phyloP scores from a whole-genome alignment of 495 filamentous ascomycete species.

The Achaetomiella virescens region DNA sequence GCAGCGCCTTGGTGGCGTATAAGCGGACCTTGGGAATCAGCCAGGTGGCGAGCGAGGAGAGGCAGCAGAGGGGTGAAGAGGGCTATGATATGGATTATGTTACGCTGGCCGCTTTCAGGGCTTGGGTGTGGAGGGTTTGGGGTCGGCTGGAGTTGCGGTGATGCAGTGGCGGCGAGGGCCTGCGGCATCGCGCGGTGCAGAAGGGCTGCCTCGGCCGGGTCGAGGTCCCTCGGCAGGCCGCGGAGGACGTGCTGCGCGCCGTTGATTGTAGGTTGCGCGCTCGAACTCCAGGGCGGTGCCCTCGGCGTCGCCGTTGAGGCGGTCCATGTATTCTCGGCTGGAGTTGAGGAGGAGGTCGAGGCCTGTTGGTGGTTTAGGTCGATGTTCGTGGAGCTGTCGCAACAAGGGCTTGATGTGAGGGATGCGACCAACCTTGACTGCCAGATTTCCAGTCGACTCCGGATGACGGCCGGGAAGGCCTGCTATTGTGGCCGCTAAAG shows the following conservation, averaged over 20 bases:
- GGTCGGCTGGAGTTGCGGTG: not conserved
- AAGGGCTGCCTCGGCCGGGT: conserved; percentile 37
- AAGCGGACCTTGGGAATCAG: not conserved
- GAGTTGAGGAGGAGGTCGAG: conserved; percentile 16
- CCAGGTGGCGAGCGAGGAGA: conserved; percentile 10
- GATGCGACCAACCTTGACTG: conserved; percentile 3
- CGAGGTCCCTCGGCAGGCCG: conserved; percentile 56
- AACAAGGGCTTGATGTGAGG: not conserved
- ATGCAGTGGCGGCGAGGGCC: not conserved
- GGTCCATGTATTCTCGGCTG: not conserved
- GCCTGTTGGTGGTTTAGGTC: conserved; percentile 1
- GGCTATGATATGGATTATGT: conserved; percentile 7
- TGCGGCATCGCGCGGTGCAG: conserved; percentile 45
- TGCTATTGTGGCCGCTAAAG: not conserved
- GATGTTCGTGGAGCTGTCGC: not conserved
- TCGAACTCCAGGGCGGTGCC: conserved; percentile 36
- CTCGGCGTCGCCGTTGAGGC: not conserved
- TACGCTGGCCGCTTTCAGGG: not conserved
- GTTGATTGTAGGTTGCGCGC: conserved; percentile 62
- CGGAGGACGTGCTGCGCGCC: conserved; percentile 60
- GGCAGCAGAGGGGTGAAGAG: conserved; percentile 8
- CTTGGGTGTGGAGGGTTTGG: not conserved
- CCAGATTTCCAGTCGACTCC: conserved; percentile 8
- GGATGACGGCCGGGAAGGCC: not conserved
- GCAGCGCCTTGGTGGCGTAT: not conserved